These are phyloP conservation scores for Rubroboletus satanas DNA, from an alignment of 768 basidiomycete species.

Conservation along the genomic window DNA sequence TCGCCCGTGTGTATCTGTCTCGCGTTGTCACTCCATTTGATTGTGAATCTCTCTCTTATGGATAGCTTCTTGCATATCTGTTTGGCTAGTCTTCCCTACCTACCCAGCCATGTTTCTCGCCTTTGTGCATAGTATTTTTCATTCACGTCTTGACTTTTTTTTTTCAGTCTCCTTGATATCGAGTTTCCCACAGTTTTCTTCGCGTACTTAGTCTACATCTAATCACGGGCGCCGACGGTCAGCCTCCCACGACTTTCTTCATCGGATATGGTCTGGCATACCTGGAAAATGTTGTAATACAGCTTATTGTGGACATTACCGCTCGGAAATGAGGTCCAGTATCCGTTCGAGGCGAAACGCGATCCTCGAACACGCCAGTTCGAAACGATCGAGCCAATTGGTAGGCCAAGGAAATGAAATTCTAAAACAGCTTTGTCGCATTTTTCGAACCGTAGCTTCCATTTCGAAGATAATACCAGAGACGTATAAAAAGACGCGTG, in stretches of 20 bases:
- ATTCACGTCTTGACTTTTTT: neutral
- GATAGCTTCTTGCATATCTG: constrained; percentile 22
- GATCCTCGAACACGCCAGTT: neutral
- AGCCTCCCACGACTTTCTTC: constrained; percentile 18
- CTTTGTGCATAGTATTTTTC: constrained; percentile 15
- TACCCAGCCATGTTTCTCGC: constrained; percentile 1
- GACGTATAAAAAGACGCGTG: constrained; percentile 1
- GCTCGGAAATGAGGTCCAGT: constrained; percentile 16
- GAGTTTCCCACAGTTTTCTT: constrained; percentile 8
- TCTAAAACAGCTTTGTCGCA: no score
- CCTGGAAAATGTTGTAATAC: constrained; percentile 37
- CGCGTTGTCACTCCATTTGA: constrained; percentile 8
- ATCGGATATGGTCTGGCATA: constrained; percentile 33
- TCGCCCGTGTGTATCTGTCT: constrained; percentile 7
- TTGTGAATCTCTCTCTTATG: constrained; percentile 8
- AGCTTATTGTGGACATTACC: constrained; percentile 28
- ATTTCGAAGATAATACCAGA: neutral
- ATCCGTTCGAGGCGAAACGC: neutral
- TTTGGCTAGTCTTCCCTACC: constrained; percentile 13
- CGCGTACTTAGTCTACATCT: constrained; percentile 25
- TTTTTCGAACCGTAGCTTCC: no score
- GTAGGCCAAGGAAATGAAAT: no score
- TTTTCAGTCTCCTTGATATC: constrained; percentile 11
- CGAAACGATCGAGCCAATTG: neutral
- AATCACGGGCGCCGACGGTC: constrained; percentile 21